phyloP scores from a whole-genome alignment of 108 stramenopile species.

The Stephanodiscus minutulus region DNA sequence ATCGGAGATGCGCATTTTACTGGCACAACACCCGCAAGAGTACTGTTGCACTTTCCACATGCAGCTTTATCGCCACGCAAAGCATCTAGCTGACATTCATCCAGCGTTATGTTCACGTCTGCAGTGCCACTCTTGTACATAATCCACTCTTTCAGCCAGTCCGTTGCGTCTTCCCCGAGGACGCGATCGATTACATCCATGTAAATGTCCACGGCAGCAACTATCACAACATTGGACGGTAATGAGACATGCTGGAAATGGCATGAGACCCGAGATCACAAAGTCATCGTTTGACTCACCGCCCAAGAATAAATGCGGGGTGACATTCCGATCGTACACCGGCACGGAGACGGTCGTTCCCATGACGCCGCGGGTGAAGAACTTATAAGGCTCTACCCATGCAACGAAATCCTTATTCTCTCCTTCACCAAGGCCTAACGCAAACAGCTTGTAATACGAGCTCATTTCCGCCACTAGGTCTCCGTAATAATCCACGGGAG shows the following conservation, averaged over 20 bases:
- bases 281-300: background rate
- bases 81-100: constrained; percentile 28
- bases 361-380: constrained; percentile 12
- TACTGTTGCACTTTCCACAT: constrained; percentile 40
- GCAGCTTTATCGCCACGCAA: constrained; percentile 32
- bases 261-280: background rate
- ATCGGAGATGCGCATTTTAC: constrained; percentile 19
- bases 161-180: constrained; percentile 27
- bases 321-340: constrained; percentile 50
- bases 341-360: constrained; percentile 65
- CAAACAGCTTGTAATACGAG: constrained; percentile 61
- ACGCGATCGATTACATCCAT: constrained; percentile 34
- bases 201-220: constrained; percentile 33
- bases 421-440: constrained; percentile 50
- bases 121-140: constrained; percentile 11
- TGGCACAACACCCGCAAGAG: constrained; percentile 23
- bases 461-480: constrained; percentile 46
- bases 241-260: background rate
- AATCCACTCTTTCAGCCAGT: constrained; percentile 32
- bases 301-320: constrained; percentile 19
- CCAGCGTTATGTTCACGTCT: constrained; percentile 32
- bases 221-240: constrained; percentile 19
- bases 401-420: constrained; percentile 45
- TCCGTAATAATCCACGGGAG: constrained; percentile 29
- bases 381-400: constrained; percentile 68